A percentile compares a stretch with the other conserved stretches of the same genome.
phyloP scores from a whole-genome alignment of 2,329 filamentous ascomycete species.

The Xylariaceae sp. region DNA sequence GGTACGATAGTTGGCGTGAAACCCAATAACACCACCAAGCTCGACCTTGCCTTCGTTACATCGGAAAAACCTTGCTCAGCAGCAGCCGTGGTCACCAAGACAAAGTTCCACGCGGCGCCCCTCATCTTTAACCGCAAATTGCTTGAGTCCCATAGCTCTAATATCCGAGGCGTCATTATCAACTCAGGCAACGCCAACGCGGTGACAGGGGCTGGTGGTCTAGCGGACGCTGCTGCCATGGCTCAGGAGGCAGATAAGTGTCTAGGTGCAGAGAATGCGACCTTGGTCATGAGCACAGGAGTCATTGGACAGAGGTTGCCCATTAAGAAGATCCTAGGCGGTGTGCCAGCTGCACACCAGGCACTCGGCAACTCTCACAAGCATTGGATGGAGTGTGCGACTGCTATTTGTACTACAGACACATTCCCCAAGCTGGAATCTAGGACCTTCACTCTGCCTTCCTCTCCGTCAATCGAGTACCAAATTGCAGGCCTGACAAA shows the following conservation, averaged over 20 bases:
- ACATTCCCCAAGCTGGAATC: conserved; percentile 97
- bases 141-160: conserved; percentile 68
- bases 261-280: conserved; percentile 58
- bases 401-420: conserved; percentile 96
- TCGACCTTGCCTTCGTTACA: conserved; percentile 86
- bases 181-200: conserved; percentile 98
- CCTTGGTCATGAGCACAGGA: conserved; percentile 98
- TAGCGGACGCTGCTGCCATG: conserved; percentile 89
- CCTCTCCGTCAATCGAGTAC: conserved; percentile 76
- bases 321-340: conserved; percentile 85
- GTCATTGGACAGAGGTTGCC: conserved; percentile 97
- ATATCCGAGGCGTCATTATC: conserved; percentile 80
- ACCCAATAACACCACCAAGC: conserved; percentile 86
- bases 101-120: conserved; percentile 96
- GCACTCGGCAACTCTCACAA: conserved; percentile 77
- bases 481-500: conserved; percentile 94
- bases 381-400: conserved; percentile 85
- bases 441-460: conserved; percentile 81
- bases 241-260: conserved; percentile 74
- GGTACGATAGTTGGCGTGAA: conserved; percentile 94
- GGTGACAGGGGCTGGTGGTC: conserved; percentile 87
- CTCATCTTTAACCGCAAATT: conserved; percentile 83
- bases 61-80: conserved; percentile 86
- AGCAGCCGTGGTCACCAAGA: conserved; percentile 95
- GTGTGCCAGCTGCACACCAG: conserved; percentile 77